Evolutionary conservation across 2,329 filamentous ascomycete species (phyloP).

Genomic region (Alternaria viburni): DNA sequence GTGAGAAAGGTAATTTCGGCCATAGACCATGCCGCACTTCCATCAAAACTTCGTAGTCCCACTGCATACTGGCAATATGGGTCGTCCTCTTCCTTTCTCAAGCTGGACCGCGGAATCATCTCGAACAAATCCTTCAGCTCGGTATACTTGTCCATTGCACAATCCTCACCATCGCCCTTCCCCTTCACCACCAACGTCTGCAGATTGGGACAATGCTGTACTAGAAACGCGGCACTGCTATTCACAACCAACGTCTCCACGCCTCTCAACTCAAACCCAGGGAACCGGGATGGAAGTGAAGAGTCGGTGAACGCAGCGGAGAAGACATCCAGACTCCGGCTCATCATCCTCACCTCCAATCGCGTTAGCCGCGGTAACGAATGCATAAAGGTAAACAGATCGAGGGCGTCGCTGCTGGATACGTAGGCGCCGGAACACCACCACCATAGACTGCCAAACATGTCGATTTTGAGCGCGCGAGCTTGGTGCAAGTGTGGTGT

Average conservation of each 20-base stretch:
- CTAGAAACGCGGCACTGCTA: background rate
- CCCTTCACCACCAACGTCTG: background rate
- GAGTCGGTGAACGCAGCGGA: conserved; percentile 8
- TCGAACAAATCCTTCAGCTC: conserved; percentile 11
- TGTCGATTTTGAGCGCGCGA: conserved; percentile 19
- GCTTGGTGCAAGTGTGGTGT: conserved; percentile 2
- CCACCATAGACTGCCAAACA: conserved; percentile 26
- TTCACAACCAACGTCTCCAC: background rate
- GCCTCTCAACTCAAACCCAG: background rate
- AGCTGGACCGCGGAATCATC: background rate
- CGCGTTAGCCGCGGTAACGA: conserved; percentile 8
- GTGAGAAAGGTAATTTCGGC: conserved; percentile 15
- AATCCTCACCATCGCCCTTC: conserved; percentile 11
- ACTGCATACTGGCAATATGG: background rate
- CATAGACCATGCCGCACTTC: conserved; percentile 18
- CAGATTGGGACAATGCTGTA: background rate
- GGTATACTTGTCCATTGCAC: conserved; percentile 19
- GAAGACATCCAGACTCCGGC: conserved; percentile 24
- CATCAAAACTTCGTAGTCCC: conserved; percentile 16
- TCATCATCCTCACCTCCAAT: conserved; percentile 26
- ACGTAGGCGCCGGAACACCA: conserved; percentile 25
- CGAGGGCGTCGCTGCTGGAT: conserved; percentile 17
- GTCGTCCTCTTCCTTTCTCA: background rate
- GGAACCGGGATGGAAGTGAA: background rate
- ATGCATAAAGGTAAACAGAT: conserved; percentile 15